Evolutionary conservation across 2,329 filamentous ascomycete species (phyloP).

Genomic region (Xylariaceae sp.): DNA sequence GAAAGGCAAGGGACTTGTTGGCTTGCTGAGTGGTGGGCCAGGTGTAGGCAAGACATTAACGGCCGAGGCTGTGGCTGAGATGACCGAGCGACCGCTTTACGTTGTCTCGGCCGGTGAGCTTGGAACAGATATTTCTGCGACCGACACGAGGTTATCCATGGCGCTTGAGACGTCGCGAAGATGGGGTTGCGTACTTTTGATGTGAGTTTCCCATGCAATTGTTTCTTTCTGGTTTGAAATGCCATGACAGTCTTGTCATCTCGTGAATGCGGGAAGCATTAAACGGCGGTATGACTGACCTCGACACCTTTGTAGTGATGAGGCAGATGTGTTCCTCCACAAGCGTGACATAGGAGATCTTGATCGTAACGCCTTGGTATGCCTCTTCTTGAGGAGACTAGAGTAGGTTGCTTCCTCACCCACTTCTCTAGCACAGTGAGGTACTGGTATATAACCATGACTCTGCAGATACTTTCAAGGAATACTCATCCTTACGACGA

Average conservation of each 20-base stretch:
- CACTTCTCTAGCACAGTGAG: too few relatives aligned
- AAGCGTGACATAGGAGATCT: conserved; percentile 22
- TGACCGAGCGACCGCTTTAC: conserved; percentile 28
- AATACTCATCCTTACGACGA: not conserved
- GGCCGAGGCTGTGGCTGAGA: conserved; percentile 20
- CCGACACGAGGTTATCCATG: conserved; percentile 18
- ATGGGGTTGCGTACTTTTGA: conserved; percentile 34
- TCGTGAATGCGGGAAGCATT: too few relatives aligned
- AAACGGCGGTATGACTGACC: too few relatives aligned
- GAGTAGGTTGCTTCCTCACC: not conserved
- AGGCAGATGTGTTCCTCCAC: conserved; percentile 32
- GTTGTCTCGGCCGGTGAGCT: conserved; percentile 29
- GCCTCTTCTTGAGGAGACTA: conserved; percentile 12
- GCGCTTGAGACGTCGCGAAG: conserved; percentile 39
- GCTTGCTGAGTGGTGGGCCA: conserved; percentile 40
- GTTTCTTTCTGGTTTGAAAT: too few relatives aligned
- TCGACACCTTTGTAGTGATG: too few relatives aligned
- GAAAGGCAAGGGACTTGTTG: conserved; percentile 34
- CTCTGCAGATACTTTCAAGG: not conserved
- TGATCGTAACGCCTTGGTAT: conserved; percentile 17
- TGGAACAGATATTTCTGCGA: conserved; percentile 20
- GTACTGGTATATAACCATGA: too few relatives aligned
- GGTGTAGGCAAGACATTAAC: conserved; percentile 38
- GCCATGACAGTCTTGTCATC: too few relatives aligned
- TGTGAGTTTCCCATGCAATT: too few relatives aligned